Evolutionary conservation across 495 filamentous ascomycete genomes (phyloP).

Genomic region (Oleoguttula mirabilis): DNA sequence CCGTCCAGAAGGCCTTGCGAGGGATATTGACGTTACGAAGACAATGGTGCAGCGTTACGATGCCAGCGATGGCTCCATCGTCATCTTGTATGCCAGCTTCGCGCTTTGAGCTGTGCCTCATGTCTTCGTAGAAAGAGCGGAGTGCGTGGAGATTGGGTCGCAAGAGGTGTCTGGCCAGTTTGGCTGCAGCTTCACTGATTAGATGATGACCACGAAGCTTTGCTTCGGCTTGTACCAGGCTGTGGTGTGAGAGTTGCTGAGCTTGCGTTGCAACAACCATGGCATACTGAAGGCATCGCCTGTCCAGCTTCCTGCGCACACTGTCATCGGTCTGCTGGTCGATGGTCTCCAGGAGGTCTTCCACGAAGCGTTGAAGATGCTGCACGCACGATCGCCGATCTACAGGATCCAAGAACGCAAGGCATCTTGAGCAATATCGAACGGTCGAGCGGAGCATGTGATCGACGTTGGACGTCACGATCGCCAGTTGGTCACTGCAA

Average conservation of each 20-base stretch:
- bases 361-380: slow-evolving; percentile 4
- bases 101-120: slow-evolving; percentile 39
- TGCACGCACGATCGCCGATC: slow-evolving; percentile 25
- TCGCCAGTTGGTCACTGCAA: not conserved
- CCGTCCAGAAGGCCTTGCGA: slow-evolving; percentile 44
- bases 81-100: slow-evolving; percentile 57
- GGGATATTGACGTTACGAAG: slow-evolving; percentile 38
- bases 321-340: too few species aligned
- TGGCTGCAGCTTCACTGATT: not conserved
- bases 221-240: slow-evolving; percentile 6
- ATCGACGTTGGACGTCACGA: slow-evolving; percentile 11
- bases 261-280: slow-evolving; percentile 23
- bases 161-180: slow-evolving; percentile 14
- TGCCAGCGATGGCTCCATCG: slow-evolving; percentile 46
- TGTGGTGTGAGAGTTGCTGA: slow-evolving; percentile 14
- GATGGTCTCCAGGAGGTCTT: slow-evolving; percentile 11
- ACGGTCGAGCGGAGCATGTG: slow-evolving; percentile 29
- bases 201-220: not conserved
- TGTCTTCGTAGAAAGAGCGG: slow-evolving; percentile 49
- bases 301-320: not conserved
- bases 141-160: slow-evolving; percentile 27
- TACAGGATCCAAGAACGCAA: slow-evolving; percentile 43
- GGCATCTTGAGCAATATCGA: slow-evolving; percentile 36
- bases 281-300: slow-evolving; percentile 5
- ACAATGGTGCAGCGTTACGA: slow-evolving; percentile 53